A percentile compares a stretch with the other conserved stretches of the same genome.
Conservation (phyloP, 805 yeast species). For the Yarrowia yakushimensis region DNA sequence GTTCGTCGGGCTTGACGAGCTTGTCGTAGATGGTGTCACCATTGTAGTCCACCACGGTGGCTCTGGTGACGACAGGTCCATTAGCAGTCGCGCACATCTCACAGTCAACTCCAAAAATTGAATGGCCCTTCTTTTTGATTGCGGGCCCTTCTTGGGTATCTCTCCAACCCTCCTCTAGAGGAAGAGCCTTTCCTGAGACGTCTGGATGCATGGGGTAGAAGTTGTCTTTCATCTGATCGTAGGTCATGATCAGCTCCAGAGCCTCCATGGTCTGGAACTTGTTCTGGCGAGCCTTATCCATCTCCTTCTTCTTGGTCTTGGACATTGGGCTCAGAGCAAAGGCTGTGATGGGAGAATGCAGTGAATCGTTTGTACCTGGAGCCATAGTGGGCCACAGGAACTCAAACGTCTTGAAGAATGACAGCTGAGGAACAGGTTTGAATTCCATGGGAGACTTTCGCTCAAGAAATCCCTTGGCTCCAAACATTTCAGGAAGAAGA, state of each 20-base stretch:
- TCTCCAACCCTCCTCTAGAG: slow-evolving; percentile 46
- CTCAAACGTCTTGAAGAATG: slow-evolving; percentile 44
- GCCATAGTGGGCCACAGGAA: slow-evolving; percentile 49
- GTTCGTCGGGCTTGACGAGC: slow-evolving; percentile 71
- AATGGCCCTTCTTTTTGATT: slow-evolving; percentile 53
- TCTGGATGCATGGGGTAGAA: slow-evolving; percentile 61
- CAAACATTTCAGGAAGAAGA: slow-evolving; percentile 47
- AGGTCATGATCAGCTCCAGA: slow-evolving; percentile 51
- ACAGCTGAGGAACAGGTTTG: slow-evolving; percentile 30
- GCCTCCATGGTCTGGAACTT: slow-evolving; percentile 39
- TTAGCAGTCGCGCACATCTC: slow-evolving; percentile 75
- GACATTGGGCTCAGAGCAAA: slow-evolving; percentile 56
- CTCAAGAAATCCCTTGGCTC: slow-evolving; percentile 29
- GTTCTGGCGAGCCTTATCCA: slow-evolving; percentile 36
- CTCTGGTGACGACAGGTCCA: slow-evolving; percentile 70
- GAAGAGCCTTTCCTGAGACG: slow-evolving; percentile 29
- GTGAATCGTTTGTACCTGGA: slow-evolving; percentile 63
- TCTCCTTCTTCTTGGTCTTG: slow-evolving; percentile 51
- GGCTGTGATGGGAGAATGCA: slow-evolving; percentile 53
- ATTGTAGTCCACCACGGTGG: slow-evolving; percentile 66
- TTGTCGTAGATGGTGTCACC: slow-evolving; percentile 63
- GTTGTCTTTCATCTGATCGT: slow-evolving; percentile 48
- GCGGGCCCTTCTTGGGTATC: slow-evolving; percentile 46
- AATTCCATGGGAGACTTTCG: slow-evolving; percentile 24
- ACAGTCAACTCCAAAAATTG: slow-evolving; percentile 81